Conservation (phyloP, 2,329 filamentous ascomycete species). For the Corniculantispora saksenae region DNA sequence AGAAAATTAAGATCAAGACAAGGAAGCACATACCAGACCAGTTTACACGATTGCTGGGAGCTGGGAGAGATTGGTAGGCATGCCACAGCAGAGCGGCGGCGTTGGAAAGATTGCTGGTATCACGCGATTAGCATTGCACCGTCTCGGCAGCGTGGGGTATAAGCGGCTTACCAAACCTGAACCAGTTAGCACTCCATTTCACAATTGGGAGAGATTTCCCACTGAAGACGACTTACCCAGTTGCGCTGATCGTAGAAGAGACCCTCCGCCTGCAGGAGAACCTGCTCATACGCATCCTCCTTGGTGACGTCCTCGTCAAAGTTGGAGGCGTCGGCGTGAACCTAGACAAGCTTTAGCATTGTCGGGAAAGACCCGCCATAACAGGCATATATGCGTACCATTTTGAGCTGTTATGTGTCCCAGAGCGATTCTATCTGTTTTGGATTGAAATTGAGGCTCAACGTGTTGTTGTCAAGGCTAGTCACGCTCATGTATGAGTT, state of each 20-base stretch:
- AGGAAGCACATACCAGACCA: conserved; percentile 62
- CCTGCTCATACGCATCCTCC: conserved; percentile 71
- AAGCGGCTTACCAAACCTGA: conserved; percentile 27
- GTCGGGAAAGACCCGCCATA: neutral
- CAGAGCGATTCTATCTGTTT: neutral
- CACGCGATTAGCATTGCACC: neutral
- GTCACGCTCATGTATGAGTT: neutral
- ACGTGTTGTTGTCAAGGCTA: neutral
- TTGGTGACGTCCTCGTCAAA: conserved; percentile 69
- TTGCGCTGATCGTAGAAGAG: conserved; percentile 74
- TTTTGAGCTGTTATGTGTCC: neutral
- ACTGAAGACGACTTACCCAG: conserved; percentile 59
- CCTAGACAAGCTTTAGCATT: conserved; percentile 42
- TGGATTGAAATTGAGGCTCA: neutral
- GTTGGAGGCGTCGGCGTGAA: conserved; percentile 78
- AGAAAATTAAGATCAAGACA: too few species aligned
- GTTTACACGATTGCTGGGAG: conserved; percentile 68
- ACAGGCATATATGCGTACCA: neutral
- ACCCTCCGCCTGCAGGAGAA: conserved; percentile 68
- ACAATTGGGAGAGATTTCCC: neutral
- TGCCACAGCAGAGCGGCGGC: conserved; percentile 77
- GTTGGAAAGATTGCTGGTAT: conserved; percentile 73
- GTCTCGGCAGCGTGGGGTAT: neutral
- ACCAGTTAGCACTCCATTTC: neutral
- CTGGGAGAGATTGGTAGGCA: conserved; percentile 70